phyloP scores from a whole-genome alignment of 2,329 filamentous ascomycete genomes.

The Myrmaecium sp. region DNA sequence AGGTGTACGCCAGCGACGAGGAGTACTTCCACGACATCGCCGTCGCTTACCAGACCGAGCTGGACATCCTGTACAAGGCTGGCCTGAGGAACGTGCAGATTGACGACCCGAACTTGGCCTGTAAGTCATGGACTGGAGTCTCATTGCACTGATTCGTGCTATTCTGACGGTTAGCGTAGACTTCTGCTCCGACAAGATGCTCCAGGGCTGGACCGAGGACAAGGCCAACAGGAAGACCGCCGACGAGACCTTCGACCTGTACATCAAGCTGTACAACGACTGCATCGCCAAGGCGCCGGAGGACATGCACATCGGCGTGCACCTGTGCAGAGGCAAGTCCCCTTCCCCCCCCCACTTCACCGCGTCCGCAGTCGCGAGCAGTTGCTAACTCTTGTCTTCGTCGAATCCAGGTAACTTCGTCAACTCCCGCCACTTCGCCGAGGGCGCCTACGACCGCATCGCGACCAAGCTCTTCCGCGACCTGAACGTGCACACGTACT shows the following conservation, averaged over 20 bases:
- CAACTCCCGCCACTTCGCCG: slow-evolving; percentile 23
- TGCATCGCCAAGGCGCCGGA: slow-evolving; percentile 41
- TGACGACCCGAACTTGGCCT: slow-evolving; percentile 27
- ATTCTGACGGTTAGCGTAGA: slow-evolving; percentile 6
- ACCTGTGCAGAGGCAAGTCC: slow-evolving; percentile 38
- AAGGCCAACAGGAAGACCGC: slow-evolving; percentile 46
- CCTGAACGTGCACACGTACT: slow-evolving; percentile 15
- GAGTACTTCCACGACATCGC: slow-evolving; percentile 27
- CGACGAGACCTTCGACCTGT: slow-evolving; percentile 52
- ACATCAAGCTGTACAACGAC: slow-evolving; percentile 60
- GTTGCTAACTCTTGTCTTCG: slow-evolving; percentile 6
- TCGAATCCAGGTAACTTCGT: slow-evolving; percentile 24
- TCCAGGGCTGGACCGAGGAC: slow-evolving; percentile 32
- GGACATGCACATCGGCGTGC: slow-evolving; percentile 59
- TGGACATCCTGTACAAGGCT: slow-evolving; percentile 26
- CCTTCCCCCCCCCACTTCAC: background rate
- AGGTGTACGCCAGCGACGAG: slow-evolving; percentile 23
- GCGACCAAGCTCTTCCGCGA: slow-evolving; percentile 16
- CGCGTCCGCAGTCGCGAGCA: background rate
- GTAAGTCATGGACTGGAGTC: slow-evolving; percentile 6
- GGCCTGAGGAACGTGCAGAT: slow-evolving; percentile 27
- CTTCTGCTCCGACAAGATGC: slow-evolving; percentile 18
- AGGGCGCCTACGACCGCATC: slow-evolving; percentile 26
- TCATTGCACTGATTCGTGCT: no score
- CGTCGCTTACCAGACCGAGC: slow-evolving; percentile 24